Evolutionary conservation across 1,284 basidiomycete genomes (phyloP).

Genomic region (Marasmius oreades): DNA sequence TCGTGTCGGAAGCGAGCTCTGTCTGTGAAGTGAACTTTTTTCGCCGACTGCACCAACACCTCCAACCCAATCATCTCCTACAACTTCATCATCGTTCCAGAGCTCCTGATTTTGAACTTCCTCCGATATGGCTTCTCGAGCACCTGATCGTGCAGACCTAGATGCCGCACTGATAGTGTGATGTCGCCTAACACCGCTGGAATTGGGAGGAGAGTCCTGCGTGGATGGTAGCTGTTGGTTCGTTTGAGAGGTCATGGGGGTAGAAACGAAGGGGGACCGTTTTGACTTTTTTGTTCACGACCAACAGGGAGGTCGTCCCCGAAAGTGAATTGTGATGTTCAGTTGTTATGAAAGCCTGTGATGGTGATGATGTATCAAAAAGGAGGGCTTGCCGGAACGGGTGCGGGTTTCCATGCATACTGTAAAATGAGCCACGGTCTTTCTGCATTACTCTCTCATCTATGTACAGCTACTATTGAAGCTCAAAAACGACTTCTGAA

Average conservation of each 20-base stretch:
- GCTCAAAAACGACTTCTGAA: too few relatives aligned
- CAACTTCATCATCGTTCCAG: conserved; percentile 73
- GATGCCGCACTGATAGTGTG: conserved; percentile 80
- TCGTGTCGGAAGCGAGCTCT: conserved; percentile 74
- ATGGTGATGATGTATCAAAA: conserved; percentile 1
- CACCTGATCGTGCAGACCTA: conserved; percentile 53
- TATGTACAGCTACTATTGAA: too few relatives aligned
- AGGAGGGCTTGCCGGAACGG: neutral
- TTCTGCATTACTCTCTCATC: too few relatives aligned
- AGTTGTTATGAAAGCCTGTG: conserved; percentile 3
- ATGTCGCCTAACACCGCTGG: conserved; percentile 61
- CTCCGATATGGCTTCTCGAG: conserved; percentile 65
- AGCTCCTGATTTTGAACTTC: conserved; percentile 59
- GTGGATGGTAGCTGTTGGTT: conserved; percentile 9
- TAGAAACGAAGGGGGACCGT: conserved; percentile 1
- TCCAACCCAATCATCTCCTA: conserved; percentile 76
- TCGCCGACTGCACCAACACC: conserved; percentile 78
- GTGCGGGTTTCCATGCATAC: too few relatives aligned
- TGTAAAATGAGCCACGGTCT: too few relatives aligned
- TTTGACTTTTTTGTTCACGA: neutral
- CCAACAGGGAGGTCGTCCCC: neutral
- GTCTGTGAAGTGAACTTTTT: conserved; percentile 73
- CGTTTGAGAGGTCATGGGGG: conserved; percentile 15
- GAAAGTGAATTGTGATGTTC: neutral
- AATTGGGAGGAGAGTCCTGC: conserved; percentile 37